phyloP scores from a whole-genome alignment of 805 yeast species.

The Schwanniomyces vanrijiae region DNA sequence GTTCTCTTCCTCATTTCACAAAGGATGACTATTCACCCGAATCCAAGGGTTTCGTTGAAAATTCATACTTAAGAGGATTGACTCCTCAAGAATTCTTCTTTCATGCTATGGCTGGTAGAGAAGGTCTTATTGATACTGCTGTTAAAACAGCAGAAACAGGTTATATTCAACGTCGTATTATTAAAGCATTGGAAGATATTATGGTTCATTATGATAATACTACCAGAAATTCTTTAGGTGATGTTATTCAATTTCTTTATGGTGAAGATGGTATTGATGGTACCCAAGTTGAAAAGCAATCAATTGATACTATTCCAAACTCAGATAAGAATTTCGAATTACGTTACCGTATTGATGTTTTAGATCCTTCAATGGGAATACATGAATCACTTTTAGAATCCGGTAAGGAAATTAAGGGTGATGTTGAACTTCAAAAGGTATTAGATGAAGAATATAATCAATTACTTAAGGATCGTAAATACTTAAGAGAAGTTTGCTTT shows the following conservation, averaged over 20 bases:
- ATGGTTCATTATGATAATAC: constrained; percentile 99
- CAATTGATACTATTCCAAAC: constrained; percentile 94
- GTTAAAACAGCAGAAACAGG: constrained; percentile 99
- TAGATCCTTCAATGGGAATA: constrained; percentile 62
- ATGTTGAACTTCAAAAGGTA: constrained; percentile 73
- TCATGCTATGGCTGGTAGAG: constrained; percentile 99
- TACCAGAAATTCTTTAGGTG: constrained; percentile 96
- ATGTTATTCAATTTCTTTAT: constrained; percentile 90
- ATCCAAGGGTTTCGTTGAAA: constrained; percentile 95
- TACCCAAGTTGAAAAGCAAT: constrained; percentile 94
- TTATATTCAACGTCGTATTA: constrained; percentile 96
- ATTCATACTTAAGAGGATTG: constrained; percentile 91
- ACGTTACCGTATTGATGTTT: constrained; percentile 82
- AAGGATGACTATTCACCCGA: constrained; percentile 99
- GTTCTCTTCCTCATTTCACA: constrained; percentile 96
- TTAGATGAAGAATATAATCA: constrained; percentile 86
- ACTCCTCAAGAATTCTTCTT: constrained; percentile 96
- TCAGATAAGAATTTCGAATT: constrained; percentile 79
- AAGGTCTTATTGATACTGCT: constrained; percentile 98
- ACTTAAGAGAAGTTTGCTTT: constrained; percentile 78
- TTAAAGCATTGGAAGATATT: constrained; percentile 93
- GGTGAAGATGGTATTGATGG: constrained; percentile 99
- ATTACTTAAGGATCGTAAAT: constrained; percentile 70
- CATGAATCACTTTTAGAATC: constrained; percentile 79
- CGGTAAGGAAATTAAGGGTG: constrained; percentile 89